Evolutionary conservation across 805 yeast species (phyloP).

Genomic region (Isabelozyma pseudorhagii): DNA sequence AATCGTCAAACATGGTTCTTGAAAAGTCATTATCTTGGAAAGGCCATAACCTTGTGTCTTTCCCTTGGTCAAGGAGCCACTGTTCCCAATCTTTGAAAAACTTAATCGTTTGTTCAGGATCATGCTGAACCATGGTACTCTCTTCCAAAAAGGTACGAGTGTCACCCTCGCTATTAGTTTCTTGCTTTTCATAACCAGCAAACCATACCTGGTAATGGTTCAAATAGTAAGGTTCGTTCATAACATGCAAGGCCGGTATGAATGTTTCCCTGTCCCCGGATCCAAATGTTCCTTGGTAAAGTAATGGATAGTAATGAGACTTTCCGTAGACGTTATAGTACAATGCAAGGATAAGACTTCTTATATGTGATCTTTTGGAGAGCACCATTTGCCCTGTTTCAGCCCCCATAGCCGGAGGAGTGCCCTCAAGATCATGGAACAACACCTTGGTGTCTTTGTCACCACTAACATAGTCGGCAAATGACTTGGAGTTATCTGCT

Average conservation of each 20-base stretch:
- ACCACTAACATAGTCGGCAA: constrained; percentile 15
- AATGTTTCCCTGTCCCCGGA: constrained; percentile 36
- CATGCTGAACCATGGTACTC: constrained; percentile 30
- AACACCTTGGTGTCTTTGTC: constrained; percentile 14
- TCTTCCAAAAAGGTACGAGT: constrained; percentile 12
- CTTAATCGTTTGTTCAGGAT: constrained; percentile 18
- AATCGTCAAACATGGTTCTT: constrained; percentile 15
- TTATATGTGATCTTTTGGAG: constrained; percentile 30
- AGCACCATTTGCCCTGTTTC: constrained; percentile 38
- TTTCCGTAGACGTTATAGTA: constrained; percentile 34
- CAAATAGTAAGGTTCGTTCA: constrained; percentile 31
- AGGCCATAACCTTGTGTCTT: constrained; percentile 30
- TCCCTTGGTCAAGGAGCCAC: constrained; percentile 17
- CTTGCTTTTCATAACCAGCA: constrained; percentile 6
- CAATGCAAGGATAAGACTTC: constrained; percentile 25
- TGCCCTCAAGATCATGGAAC: constrained; percentile 31
- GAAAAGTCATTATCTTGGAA: constrained; percentile 27
- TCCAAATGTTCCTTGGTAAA: constrained; percentile 35
- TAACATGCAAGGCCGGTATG: constrained; percentile 33
- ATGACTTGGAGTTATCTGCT: constrained; percentile 20
- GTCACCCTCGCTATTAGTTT: constrained; percentile 6
- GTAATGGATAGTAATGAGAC: constrained; percentile 21
- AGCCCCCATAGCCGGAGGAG: constrained; percentile 24
- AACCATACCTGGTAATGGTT: constrained; percentile 14
- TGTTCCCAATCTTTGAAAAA: constrained; percentile 21